A percentile compares a stretch with the other conserved stretches of the same genome.
These are phyloP conservation scores for Saccharomyces hybrid DNA, from an alignment of 1,139 yeast species.

Conservation along the genomic window DNA sequence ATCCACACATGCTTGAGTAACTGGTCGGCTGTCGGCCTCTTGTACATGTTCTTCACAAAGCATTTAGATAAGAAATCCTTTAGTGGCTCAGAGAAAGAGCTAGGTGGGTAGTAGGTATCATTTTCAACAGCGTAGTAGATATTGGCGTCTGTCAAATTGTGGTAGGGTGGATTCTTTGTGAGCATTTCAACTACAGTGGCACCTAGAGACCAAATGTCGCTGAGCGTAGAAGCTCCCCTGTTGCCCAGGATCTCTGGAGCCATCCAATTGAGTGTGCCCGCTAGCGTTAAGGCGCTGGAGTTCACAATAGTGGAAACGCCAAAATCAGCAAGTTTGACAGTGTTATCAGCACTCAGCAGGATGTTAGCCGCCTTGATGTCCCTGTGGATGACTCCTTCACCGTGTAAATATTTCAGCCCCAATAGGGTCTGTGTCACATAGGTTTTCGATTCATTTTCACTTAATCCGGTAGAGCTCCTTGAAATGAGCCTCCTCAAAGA, in stretches of 20 bases:
- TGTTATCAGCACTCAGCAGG: constrained; percentile 75
- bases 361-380: constrained; percentile 95
- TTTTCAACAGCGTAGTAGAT: constrained; percentile 90
- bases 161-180: constrained; percentile 84
- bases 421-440: constrained; percentile 64
- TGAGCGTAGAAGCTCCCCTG: constrained; percentile 80
- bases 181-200: constrained; percentile 84
- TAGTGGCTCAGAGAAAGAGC: constrained; percentile 43
- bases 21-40: constrained; percentile 26
- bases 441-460: constrained; percentile 52
- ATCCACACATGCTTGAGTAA: constrained; percentile 26
- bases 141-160: constrained; percentile 73
- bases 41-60: constrained; percentile 44
- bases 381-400: constrained; percentile 85
- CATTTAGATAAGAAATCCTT: constrained; percentile 66
- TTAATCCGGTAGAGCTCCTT: constrained; percentile 35
- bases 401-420: constrained; percentile 76
- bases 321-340: constrained; percentile 83
- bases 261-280: constrained; percentile 99
- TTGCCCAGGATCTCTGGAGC: constrained; percentile 94
- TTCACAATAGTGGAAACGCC: constrained; percentile 93
- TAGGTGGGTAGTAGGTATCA: constrained; percentile 77
- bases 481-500: constrained; percentile 66
- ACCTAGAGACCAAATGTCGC: constrained; percentile 92
- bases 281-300: constrained; percentile 64